Evolutionary conservation across 139 green algal species (phyloP).

Genomic region (Chlamydomonas schloesseri): DNA sequence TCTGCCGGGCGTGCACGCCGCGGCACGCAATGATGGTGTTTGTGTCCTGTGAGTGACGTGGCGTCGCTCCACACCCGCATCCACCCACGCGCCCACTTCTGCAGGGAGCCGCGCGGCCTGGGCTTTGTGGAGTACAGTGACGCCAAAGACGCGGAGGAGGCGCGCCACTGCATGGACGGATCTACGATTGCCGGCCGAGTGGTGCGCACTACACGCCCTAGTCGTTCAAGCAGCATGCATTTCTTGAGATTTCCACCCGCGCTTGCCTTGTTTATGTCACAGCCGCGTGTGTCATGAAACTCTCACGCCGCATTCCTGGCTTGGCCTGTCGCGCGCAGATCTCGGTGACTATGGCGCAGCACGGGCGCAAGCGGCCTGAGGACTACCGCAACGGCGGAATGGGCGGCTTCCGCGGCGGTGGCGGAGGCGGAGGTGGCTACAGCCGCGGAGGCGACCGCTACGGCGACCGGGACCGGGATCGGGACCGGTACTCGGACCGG

Average conservation of each 20-base stretch:
- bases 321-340: not conserved
- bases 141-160: constrained; percentile 39
- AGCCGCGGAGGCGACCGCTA: not conserved
- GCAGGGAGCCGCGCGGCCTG: constrained; percentile 25
- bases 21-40: too few species aligned
- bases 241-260: too few species aligned
- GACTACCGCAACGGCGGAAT: constrained; percentile 28
- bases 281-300: too few species aligned
- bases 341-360: constrained; percentile 9
- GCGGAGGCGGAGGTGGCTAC: not conserved
- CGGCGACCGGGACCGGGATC: constrained; percentile 4
- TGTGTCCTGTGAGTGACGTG: too few species aligned
- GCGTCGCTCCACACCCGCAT: too few species aligned
- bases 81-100: too few species aligned
- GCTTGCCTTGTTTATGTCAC: too few species aligned
- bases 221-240: too few species aligned
- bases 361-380: constrained; percentile 42
- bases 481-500: not conserved
- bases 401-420: not conserved
- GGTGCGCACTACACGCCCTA: not conserved
- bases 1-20: too few species aligned
- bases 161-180: not conserved
- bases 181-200: constrained; percentile 15
- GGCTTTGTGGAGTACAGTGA: constrained; percentile 39
- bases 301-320: not conserved